phyloP scores from a whole-genome alignment of 768 basidiomycete species.

The Phylloporus sp. region DNA sequence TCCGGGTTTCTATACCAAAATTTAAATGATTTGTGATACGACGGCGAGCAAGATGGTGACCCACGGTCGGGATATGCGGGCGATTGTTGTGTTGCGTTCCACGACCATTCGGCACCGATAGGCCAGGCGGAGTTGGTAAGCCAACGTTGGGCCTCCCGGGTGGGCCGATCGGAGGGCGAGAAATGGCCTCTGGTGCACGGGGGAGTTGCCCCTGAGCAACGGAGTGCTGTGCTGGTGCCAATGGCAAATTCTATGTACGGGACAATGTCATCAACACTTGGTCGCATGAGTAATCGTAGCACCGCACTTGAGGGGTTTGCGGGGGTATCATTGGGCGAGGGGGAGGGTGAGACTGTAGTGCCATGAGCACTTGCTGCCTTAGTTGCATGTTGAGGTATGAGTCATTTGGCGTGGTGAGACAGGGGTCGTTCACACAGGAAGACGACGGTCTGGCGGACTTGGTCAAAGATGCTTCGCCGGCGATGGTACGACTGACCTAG shows the following conservation, averaged over 20 bases:
- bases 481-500: slow-evolving; percentile 2
- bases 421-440: background rate
- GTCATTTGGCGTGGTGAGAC: background rate
- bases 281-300: background rate
- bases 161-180: background rate
- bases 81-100: background rate
- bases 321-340: background rate
- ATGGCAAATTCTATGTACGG: slow-evolving; percentile 3
- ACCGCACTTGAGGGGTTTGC: slow-evolving; percentile 1
- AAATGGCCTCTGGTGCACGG: background rate
- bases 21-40: background rate
- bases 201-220: background rate
- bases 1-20: slow-evolving; percentile 1
- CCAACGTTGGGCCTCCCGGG: background rate
- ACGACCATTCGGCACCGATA: background rate
- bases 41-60: background rate
- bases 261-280: background rate
- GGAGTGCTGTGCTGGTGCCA: background rate
- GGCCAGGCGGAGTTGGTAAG: slow-evolving; percentile 11
- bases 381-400: slow-evolving; percentile 3
- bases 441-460: slow-evolving; percentile 8
- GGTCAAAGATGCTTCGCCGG: background rate
- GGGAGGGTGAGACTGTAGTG: background rate
- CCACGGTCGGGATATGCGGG: background rate
- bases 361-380: background rate